Percentiles rank a stretch among this genome's conserved stretches.
Evolutionary conservation across 1,284 basidiomycete genomes (phyloP).

Genomic region (Earliella scabrosa): DNA sequence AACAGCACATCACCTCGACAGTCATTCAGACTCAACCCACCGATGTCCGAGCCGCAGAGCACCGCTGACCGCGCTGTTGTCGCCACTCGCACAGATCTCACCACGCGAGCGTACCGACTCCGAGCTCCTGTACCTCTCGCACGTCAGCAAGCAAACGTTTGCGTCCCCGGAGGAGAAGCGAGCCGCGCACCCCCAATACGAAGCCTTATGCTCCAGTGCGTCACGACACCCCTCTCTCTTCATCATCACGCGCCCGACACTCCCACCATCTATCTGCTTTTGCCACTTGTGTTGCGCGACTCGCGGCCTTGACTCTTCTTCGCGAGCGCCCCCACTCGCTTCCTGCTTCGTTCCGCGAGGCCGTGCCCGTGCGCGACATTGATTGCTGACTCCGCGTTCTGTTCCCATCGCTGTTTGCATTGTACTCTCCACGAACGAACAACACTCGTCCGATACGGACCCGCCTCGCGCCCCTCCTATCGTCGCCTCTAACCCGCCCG

Average conservation of each 20-base stretch:
- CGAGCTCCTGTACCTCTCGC: conserved; percentile 84
- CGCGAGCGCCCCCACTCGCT: too few species aligned
- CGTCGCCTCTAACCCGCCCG: too few species aligned
- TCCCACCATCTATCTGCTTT: too few species aligned
- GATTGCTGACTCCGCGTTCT: neutral
- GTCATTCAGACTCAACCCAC: neutral
- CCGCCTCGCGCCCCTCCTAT: too few species aligned
- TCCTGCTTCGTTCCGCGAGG: too few species aligned
- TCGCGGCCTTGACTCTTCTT: too few species aligned
- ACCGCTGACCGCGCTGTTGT: conserved; percentile 23
- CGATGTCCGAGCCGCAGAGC: neutral
- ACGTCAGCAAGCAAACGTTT: conserved; percentile 49
- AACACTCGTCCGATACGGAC: too few species aligned
- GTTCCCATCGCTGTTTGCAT: too few species aligned
- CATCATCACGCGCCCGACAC: too few species aligned
- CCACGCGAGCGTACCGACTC: conserved; percentile 80
- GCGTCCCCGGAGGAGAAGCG: conserved; percentile 50
- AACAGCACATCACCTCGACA: neutral
- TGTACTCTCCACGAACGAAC: too few species aligned
- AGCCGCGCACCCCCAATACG: conserved; percentile 65
- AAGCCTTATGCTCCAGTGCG: conserved; percentile 65
- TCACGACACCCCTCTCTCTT: conserved; percentile 16
- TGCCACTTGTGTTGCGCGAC: too few species aligned
- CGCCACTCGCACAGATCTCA: conserved; percentile 56
- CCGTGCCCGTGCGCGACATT: too few species aligned